Percentiles rank a stretch among this genome's conserved stretches.
Conservation (phyloP, 805 yeast genomes). For the Candida yuanshanica region DNA sequence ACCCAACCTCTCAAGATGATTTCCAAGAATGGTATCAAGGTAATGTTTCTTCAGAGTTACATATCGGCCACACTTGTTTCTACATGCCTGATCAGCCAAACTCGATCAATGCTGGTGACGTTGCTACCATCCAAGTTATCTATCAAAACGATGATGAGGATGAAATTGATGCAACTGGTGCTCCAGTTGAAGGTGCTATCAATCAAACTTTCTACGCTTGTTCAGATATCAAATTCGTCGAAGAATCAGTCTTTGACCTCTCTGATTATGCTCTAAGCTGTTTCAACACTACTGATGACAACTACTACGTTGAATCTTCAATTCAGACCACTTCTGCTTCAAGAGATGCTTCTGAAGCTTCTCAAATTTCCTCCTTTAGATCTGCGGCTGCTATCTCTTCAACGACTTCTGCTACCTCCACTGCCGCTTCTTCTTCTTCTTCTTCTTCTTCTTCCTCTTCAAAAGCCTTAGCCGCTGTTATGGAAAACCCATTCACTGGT, state of each 20-base stretch:
- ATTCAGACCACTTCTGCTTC: constrained; percentile 21
- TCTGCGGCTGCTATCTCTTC: constrained; percentile 16
- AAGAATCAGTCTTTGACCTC: constrained; percentile 33
- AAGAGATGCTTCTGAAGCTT: constrained; percentile 13
- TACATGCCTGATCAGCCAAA: constrained; percentile 38
- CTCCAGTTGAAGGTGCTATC: constrained; percentile 31
- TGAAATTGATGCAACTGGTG: constrained; percentile 13
- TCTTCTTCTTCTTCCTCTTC: constrained; percentile 12
- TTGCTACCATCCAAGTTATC: constrained; percentile 40
- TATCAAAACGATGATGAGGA: constrained; percentile 31
- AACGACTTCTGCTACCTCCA: constrained; percentile 6
- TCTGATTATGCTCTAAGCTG: constrained; percentile 31
- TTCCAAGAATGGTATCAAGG: constrained; percentile 35
- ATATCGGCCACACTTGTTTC: constrained; percentile 42
- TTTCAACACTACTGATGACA: constrained; percentile 37
- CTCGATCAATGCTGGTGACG: constrained; percentile 31
- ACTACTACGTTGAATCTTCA: constrained; percentile 30
- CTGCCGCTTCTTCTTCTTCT: constrained; percentile 12
- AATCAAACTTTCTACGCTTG: constrained; percentile 42
- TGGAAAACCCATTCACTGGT: constrained; percentile 18
- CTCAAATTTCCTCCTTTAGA: constrained; percentile 15
- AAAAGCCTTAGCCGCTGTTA: constrained; percentile 14
- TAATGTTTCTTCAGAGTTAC: constrained; percentile 33
- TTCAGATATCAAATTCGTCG: constrained; percentile 40
- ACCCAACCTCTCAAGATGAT: constrained; percentile 36